Evolutionary conservation across 2,329 filamentous ascomycete species (phyloP).

Genomic region (Trichoderma atrobrunneum): DNA sequence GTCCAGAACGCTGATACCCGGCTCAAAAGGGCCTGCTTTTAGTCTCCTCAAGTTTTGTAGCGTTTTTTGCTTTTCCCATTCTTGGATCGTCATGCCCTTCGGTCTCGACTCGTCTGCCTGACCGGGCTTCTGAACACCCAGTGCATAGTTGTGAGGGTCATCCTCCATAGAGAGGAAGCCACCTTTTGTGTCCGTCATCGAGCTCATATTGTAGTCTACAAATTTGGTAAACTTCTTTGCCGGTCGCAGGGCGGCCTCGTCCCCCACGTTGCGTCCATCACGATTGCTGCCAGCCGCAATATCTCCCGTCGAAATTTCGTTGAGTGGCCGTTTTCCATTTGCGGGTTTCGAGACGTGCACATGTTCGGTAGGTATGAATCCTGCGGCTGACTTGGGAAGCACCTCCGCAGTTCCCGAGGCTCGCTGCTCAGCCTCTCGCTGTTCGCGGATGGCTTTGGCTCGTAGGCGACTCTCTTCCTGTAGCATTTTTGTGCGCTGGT

Average conservation of each 20-base stretch:
- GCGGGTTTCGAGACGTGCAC: slow-evolving; percentile 51
- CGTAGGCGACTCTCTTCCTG: slow-evolving; percentile 85
- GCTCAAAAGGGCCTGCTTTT: slow-evolving; percentile 82
- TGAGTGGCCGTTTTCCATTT: slow-evolving; percentile 66
- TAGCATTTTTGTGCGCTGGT: neutral
- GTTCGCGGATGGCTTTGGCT: slow-evolving; percentile 81
- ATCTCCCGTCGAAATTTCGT: slow-evolving; percentile 53
- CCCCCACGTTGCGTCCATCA: slow-evolving; percentile 58
- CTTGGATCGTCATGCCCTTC: slow-evolving; percentile 80
- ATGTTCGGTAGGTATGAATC: slow-evolving; percentile 68
- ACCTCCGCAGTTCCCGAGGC: slow-evolving; percentile 42
- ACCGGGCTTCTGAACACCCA: slow-evolving; percentile 44
- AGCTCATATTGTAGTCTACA: slow-evolving; percentile 96
- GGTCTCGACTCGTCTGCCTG: slow-evolving; percentile 59
- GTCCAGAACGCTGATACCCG: slow-evolving; percentile 72
- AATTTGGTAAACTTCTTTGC: slow-evolving; percentile 89
- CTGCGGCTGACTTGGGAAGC: slow-evolving; percentile 55
- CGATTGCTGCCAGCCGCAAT: slow-evolving; percentile 58
- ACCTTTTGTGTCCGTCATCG: slow-evolving; percentile 97
- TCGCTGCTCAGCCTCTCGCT: slow-evolving; percentile 62
- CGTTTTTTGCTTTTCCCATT: slow-evolving; percentile 85
- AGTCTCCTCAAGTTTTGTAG: slow-evolving; percentile 68
- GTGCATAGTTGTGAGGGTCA: slow-evolving; percentile 82
- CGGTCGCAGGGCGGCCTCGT: slow-evolving; percentile 61
- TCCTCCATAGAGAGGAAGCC: slow-evolving; percentile 90